These are phyloP conservation scores for Hemerocallis citrina DNA, from an alignment of 106 monocot genomes.

Conservation along the genomic window DNA sequence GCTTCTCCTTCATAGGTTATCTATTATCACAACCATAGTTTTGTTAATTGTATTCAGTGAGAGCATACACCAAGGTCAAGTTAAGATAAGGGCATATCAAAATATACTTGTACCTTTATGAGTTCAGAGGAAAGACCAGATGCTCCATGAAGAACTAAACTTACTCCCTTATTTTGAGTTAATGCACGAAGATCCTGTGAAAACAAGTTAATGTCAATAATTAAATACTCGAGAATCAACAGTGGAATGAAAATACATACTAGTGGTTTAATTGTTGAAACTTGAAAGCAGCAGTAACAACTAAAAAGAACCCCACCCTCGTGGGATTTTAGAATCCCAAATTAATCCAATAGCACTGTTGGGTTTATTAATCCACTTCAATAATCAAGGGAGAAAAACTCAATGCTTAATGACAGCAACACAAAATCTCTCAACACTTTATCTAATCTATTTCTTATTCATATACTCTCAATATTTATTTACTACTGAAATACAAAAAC, in stretches of 20 bases:
- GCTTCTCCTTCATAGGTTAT: not conserved
- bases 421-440: too few species aligned
- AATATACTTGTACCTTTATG: conserved; percentile 44
- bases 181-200: conserved; percentile 62
- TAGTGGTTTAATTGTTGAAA: not conserved
- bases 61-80: not conserved
- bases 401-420: too few species aligned
- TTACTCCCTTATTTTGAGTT: conserved; percentile 53
- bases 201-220: not conserved
- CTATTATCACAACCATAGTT: not conserved
- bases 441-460: too few species aligned
- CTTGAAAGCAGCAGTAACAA: not conserved
- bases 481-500: too few species aligned
- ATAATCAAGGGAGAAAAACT: too few species aligned
- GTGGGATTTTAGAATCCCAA: too few species aligned
- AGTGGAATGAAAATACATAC: not conserved
- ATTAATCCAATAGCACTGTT: too few species aligned
- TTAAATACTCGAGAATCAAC: not conserved
- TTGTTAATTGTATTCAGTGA: not conserved
- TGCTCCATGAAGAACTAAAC: conserved; percentile 92
- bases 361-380: not conserved
- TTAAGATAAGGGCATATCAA: not conserved
- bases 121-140: conserved; percentile 71
- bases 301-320: too few species aligned
- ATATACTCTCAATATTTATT: too few species aligned